Evolutionary conservation across 2,329 filamentous ascomycete genomes (phyloP).

Genomic region (Colletotrichum abscissum): DNA sequence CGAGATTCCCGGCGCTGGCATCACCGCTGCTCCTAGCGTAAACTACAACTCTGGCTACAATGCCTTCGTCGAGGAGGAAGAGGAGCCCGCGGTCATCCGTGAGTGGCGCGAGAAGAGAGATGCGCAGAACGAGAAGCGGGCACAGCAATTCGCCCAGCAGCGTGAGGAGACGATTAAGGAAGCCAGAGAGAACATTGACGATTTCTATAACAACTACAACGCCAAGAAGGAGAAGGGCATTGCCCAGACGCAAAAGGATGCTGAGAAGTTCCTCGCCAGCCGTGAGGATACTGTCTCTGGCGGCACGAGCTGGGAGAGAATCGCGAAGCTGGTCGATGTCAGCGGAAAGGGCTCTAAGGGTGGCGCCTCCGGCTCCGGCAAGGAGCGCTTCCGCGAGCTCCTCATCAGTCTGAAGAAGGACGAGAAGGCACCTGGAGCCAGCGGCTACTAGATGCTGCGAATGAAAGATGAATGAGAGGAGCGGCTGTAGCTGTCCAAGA

Average conservation of each 20-base stretch:
- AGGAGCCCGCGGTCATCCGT: conserved; percentile 89
- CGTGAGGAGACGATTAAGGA: conserved; percentile 89
- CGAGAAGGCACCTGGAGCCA: conserved; percentile 81
- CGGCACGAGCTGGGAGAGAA: conserved; percentile 98
- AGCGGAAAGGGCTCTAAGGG: conserved; percentile 92
- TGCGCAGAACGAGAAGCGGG: conserved; percentile 83
- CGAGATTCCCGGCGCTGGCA: conserved; percentile 80
- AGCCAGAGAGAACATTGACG: conserved; percentile 94
- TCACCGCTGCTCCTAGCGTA: conserved; percentile 76
- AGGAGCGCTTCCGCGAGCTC: conserved; percentile 95
- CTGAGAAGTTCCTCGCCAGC: conserved; percentile 89
- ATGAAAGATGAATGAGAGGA: neutral
- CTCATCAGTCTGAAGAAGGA: conserved; percentile 91
- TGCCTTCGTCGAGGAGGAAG: conserved; percentile 69
- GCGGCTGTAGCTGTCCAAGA: neutral
- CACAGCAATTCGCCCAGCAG: conserved; percentile 83
- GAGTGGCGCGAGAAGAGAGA: conserved; percentile 94
- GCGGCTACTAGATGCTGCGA: conserved; percentile 61
- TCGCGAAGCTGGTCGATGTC: conserved; percentile 96
- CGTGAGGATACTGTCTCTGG: conserved; percentile 94
- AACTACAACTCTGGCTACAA: conserved; percentile 72
- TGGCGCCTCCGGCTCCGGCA: conserved; percentile 89
- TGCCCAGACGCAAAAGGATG: conserved; percentile 88
- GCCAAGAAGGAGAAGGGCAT: conserved; percentile 96
- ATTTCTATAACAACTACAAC: conserved; percentile 99